Conservation (phyloP, 441 rosid species). For the Macaranga tanarius region DNA sequence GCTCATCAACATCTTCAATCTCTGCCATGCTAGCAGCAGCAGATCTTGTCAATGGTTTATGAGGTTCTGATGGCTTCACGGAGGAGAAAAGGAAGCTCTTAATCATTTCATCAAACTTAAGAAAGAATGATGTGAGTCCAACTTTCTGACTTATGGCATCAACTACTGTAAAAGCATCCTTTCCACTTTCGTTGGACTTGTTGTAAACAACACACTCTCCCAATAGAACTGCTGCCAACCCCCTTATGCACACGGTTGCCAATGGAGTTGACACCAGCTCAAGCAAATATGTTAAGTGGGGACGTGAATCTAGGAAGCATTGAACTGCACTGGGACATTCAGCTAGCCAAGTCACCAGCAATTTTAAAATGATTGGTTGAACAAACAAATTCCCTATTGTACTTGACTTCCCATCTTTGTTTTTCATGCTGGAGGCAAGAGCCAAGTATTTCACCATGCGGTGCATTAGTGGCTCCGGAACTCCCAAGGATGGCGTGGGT, state of each 20-base stretch:
- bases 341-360: constrained; percentile 88
- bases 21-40: constrained; percentile 81
- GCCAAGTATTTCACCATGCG: constrained; percentile 90
- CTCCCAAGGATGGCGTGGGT: constrained; percentile 70
- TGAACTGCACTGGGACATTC: constrained; percentile 82
- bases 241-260: constrained; percentile 62
- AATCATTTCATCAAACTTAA: constrained; percentile 88
- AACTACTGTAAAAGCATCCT: constrained; percentile 71
- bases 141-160: constrained; percentile 87
- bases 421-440: constrained; percentile 74
- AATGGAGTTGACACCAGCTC: constrained; percentile 73
- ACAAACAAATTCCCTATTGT: constrained; percentile 42
- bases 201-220: constrained; percentile 86
- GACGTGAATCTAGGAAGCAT: constrained; percentile 88
- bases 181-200: constrained; percentile 70
- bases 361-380: constrained; percentile 79
- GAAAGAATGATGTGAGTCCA: constrained; percentile 77
- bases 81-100: constrained; percentile 69
- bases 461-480: constrained; percentile 84
- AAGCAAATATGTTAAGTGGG: constrained; percentile 75
- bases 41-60: constrained; percentile 71
- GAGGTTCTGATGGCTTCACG: constrained; percentile 45
- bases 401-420: constrained; percentile 66
- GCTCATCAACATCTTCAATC: constrained; percentile 62
- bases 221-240: constrained; percentile 80